Evolutionary conservation across 768 basidiomycete species (phyloP).

Genomic region (Rubroboletus satanas): DNA sequence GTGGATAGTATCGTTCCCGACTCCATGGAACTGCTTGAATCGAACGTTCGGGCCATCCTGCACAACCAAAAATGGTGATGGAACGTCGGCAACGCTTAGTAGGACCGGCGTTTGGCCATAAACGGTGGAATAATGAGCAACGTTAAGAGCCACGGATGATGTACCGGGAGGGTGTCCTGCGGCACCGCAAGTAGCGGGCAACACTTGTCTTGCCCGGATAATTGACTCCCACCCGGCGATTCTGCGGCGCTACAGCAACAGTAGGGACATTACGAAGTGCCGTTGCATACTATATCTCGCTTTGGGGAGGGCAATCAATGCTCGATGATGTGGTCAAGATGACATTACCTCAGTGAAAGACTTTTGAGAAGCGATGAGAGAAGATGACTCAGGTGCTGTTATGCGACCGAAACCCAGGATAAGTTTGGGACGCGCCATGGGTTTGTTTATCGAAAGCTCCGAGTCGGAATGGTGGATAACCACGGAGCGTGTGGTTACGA

Average conservation of each 20-base stretch:
- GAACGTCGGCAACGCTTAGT: conserved; percentile 3
- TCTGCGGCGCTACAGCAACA: conserved; percentile 4
- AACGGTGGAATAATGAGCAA: neutral
- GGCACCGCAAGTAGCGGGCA: neutral
- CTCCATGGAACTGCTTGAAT: neutral
- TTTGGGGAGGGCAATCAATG: neutral
- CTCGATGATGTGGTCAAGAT: neutral
- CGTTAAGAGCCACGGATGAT: conserved; percentile 13
- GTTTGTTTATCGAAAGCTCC: neutral
- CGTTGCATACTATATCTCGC: neutral
- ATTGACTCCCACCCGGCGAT: neutral
- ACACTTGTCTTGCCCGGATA: neutral
- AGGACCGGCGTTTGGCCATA: neutral
- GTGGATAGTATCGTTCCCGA: neutral
- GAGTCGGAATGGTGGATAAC: neutral
- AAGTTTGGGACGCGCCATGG: neutral
- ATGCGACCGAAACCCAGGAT: neutral
- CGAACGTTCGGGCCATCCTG: conserved; percentile 19
- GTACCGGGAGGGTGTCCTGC: neutral
- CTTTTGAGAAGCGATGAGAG: neutral
- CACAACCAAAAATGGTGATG: conserved; percentile 6
- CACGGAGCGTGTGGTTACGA: too few relatives aligned
- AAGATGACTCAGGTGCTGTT: neutral
- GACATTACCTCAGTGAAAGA: neutral
- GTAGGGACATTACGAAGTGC: neutral